phyloP scores from a whole-genome alignment of 108 stramenopile genomes.

The Skeletonema potamos region DNA sequence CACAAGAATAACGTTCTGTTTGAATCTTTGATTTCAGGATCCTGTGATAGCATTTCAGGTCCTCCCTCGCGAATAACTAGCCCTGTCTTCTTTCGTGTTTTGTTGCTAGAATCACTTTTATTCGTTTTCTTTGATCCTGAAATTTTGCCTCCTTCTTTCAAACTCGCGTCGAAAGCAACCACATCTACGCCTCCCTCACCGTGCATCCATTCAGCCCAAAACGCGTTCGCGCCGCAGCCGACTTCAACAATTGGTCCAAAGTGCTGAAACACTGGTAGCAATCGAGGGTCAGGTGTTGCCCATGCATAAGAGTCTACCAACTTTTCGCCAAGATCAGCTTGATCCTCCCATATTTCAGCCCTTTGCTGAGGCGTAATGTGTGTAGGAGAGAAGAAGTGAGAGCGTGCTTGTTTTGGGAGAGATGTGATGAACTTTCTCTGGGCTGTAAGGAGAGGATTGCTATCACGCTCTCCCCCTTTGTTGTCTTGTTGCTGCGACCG shows the following conservation, averaged over 20 bases:
- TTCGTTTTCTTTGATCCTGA: constrained; percentile 10
- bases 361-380: constrained; percentile 58
- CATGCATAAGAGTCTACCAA: constrained; percentile 76
- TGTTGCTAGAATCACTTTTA: not conserved
- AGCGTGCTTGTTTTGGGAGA: constrained; percentile 42
- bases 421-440: constrained; percentile 54
- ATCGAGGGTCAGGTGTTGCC: constrained; percentile 72
- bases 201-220: constrained; percentile 71
- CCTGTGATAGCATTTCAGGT: constrained; percentile 56
- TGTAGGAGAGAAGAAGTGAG: constrained; percentile 63
- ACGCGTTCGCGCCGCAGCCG: constrained; percentile 86
- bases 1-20: constrained; percentile 78
- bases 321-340: constrained; percentile 80
- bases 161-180: constrained; percentile 64
- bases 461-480: not conserved
- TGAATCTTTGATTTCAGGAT: constrained; percentile 41
- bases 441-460: constrained; percentile 56
- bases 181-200: constrained; percentile 64
- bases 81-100: constrained; percentile 7
- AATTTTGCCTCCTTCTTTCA: constrained; percentile 64
- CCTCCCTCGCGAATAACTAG: constrained; percentile 61
- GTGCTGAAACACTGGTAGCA: constrained; percentile 58
- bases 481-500: not conserved
- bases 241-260: constrained; percentile 83
- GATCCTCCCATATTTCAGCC: constrained; percentile 73